These are phyloP conservation scores for Pythium sukuiense DNA, from an alignment of 352 stramenopile species.

Conservation along the genomic window DNA sequence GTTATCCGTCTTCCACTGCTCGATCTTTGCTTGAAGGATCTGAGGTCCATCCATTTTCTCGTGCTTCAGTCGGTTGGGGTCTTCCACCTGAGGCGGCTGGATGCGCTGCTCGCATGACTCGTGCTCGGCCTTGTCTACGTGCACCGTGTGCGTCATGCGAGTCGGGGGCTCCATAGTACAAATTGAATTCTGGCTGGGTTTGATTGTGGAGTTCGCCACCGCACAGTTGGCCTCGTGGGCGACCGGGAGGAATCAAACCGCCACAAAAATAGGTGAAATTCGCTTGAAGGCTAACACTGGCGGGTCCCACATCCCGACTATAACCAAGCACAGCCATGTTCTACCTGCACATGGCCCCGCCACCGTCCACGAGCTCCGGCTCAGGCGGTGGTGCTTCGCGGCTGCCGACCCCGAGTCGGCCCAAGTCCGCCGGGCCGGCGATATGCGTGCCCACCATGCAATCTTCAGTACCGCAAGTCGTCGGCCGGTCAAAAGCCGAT, in stretches of 20 bases:
- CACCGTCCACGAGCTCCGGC: neutral
- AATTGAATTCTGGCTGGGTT: neutral
- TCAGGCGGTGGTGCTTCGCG: neutral
- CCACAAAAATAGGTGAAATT: slow-evolving; percentile 13
- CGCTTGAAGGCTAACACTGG: neutral
- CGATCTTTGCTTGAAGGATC: slow-evolving; percentile 15
- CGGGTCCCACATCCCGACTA: neutral
- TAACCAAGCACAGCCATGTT: slow-evolving; percentile 7
- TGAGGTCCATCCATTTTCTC: slow-evolving; percentile 5
- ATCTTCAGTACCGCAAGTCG: neutral
- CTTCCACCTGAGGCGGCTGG: neutral
- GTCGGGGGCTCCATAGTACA: slow-evolving; percentile 6
- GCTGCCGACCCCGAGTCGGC: slow-evolving; percentile 13
- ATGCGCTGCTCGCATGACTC: slow-evolving; percentile 10
- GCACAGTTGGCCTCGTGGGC: neutral
- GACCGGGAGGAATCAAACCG: neutral
- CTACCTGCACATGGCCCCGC: slow-evolving; percentile 22
- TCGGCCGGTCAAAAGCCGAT: neutral
- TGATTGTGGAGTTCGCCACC: neutral
- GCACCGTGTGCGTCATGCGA: neutral
- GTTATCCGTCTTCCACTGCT: slow-evolving; percentile 6
- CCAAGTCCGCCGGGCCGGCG: slow-evolving; percentile 18
- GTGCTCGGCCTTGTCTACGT: slow-evolving; percentile 3
- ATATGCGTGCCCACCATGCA: slow-evolving; percentile 10
- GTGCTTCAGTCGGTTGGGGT: slow-evolving; percentile 11